These are phyloP conservation scores for Panellus pusillus DNA, from an alignment of 768 basidiomycete species.

Conservation along the genomic window DNA sequence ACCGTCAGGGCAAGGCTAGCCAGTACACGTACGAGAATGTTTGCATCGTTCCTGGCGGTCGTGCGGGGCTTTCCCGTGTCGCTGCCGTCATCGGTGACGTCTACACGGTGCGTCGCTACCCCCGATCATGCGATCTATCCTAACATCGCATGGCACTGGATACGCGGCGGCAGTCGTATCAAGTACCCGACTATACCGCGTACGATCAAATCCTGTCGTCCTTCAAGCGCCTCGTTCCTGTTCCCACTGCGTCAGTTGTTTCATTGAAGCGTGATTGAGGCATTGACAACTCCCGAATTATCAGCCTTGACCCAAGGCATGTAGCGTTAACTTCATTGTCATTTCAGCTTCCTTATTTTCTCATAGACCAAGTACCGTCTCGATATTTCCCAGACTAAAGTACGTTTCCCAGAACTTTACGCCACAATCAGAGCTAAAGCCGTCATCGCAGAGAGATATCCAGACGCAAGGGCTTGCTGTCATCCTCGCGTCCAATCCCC, in stretches of 20 bases:
- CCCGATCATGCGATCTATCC: not conserved
- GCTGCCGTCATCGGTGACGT: conserved; percentile 92
- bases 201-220: conserved; percentile 83
- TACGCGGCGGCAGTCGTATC: conserved; percentile 64
- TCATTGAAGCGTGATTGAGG: not conserved
- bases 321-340: not conserved
- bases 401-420: conserved; percentile 24
- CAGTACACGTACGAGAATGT: conserved; percentile 93
- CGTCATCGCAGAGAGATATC: conserved; percentile 69
- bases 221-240: conserved; percentile 87
- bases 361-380: conserved; percentile 66
- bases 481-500: conserved; percentile 89
- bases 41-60: conserved; percentile 93
- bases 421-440: not conserved
- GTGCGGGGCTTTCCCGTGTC: conserved; percentile 85
- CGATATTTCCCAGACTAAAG: conserved; percentile 79
- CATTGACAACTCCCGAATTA: not conserved
- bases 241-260: conserved; percentile 76
- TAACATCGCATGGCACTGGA: not conserved
- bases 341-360: conserved; percentile 3
- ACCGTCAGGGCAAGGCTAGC: conserved; percentile 76
- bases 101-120: conserved; percentile 58
- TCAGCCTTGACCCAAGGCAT: conserved; percentile 35
- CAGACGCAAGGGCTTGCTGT: conserved; percentile 81
- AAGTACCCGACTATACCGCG: conserved; percentile 90